Conservation (phyloP, 2,329 filamentous ascomycete genomes). For the Biscogniauxia sp. region DNA sequence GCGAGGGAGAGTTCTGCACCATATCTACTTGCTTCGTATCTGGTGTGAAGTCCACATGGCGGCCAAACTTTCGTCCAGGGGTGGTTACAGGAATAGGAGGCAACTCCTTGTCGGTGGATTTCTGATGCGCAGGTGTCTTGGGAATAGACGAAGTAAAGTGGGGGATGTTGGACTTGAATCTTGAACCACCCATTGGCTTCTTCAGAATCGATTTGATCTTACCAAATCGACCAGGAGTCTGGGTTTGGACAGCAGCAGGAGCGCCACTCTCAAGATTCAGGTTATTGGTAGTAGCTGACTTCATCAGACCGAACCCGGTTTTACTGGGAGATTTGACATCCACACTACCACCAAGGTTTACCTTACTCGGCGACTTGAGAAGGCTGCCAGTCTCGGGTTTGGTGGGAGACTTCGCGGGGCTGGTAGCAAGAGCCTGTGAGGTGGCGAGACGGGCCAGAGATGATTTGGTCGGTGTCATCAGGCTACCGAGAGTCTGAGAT, state of each 20-base stretch:
- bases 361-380: conserved; percentile 48
- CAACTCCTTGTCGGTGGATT: conserved; percentile 48
- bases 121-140: conserved; percentile 46
- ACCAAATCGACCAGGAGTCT: conserved; percentile 52
- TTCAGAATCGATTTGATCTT: conserved; percentile 59
- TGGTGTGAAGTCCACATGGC: conserved; percentile 79
- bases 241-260: conserved; percentile 42
- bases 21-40: conserved; percentile 55
- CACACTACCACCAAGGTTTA: conserved; percentile 30
- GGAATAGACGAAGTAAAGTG: conserved; percentile 39
- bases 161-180: conserved; percentile 48
- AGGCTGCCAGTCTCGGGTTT: conserved; percentile 42
- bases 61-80: conserved; percentile 63
- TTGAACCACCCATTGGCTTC: conserved; percentile 38
- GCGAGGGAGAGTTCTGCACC: conserved; percentile 54
- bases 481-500: conserved; percentile 50
- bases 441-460: conserved; percentile 63
- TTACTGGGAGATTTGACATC: conserved; percentile 34
- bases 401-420: conserved; percentile 54
- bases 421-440: conserved; percentile 51
- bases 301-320: conserved; percentile 39
- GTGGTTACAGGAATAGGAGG: conserved; percentile 58
- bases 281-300: conserved; percentile 51
- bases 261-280: conserved; percentile 30
- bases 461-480: conserved; percentile 77